phyloP scores from a whole-genome alignment of 495 filamentous ascomycete genomes.

The Ascodesmis nigricans region DNA sequence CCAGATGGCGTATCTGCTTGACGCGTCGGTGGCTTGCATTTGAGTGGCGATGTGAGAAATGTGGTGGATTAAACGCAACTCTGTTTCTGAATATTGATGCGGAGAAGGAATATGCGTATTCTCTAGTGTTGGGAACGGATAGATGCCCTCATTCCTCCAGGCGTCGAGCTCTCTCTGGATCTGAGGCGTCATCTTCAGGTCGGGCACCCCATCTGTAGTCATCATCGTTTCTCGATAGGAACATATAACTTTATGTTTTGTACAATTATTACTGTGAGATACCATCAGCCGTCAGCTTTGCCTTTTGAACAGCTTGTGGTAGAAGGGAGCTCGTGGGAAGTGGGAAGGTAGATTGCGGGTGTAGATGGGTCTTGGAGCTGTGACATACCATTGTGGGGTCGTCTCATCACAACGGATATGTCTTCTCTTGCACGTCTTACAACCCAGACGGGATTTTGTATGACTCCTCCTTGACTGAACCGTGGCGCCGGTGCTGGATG shows the following conservation, averaged over 20 bases:
- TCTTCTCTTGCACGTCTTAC: conserved; percentile 88
- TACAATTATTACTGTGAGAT: conserved; percentile 68
- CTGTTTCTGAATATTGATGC: conserved; percentile 43
- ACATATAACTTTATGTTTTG: conserved; percentile 93
- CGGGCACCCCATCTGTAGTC: conserved; percentile 55
- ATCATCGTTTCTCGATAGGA: conserved; percentile 74
- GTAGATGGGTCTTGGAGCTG: not conserved
- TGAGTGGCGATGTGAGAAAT: conserved; percentile 68
- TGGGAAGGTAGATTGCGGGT: not conserved
- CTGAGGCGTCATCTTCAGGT: conserved; percentile 36
- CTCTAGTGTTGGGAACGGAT: conserved; percentile 66
- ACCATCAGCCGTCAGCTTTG: conserved; percentile 13
- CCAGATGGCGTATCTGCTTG: conserved; percentile 72
- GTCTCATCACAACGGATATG: conserved; percentile 97
- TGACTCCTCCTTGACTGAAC: conserved; percentile 34
- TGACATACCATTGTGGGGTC: conserved; percentile 79
- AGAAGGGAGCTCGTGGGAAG: not conserved
- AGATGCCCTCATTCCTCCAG: conserved; percentile 66
- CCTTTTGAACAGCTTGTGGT: not conserved
- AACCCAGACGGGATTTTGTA: conserved; percentile 94
- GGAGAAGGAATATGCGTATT: conserved; percentile 45
- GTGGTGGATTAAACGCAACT: conserved; percentile 77
- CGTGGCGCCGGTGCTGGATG: too few relatives aligned
- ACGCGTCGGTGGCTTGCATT: conserved; percentile 44
- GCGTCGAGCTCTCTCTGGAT: conserved; percentile 51